phyloP scores from a whole-genome alignment of 805 yeast species.

The Kodamaea nitidulidarum region DNA sequence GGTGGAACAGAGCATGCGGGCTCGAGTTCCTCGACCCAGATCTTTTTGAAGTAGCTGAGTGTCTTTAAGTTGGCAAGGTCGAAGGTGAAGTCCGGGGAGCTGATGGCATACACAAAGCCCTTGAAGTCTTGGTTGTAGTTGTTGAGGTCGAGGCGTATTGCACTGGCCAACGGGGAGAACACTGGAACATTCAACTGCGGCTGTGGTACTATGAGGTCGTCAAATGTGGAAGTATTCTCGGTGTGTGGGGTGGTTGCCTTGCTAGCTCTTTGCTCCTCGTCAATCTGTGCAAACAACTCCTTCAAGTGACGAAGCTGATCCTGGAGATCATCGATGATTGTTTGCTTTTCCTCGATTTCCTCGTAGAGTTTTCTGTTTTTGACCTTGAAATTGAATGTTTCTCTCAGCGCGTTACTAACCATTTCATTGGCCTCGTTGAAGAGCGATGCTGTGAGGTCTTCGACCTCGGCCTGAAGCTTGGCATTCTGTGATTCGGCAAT shows the following conservation, averaged over 20 bases:
- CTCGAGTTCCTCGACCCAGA: conserved; percentile 76
- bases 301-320: conserved; percentile 68
- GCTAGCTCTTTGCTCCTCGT: conserved; percentile 30
- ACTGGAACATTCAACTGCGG: conserved; percentile 20
- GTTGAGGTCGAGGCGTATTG: conserved; percentile 43
- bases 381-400: conserved; percentile 54
- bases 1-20: conserved; percentile 32
- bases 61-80: conserved; percentile 44
- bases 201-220: not conserved
- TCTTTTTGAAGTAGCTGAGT: conserved; percentile 56
- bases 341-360: conserved; percentile 63
- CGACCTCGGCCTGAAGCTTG: conserved; percentile 67
- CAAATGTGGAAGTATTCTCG: conserved; percentile 1
- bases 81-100: conserved; percentile 31
- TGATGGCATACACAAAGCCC: conserved; percentile 32
- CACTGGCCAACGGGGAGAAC: conserved; percentile 32
- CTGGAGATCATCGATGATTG: conserved; percentile 58
- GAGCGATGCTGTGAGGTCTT: conserved; percentile 70
- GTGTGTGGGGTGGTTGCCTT: conserved; percentile 3
- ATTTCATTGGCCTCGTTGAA: conserved; percentile 82
- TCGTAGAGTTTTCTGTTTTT: conserved; percentile 53
- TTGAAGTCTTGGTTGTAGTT: conserved; percentile 43
- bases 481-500: conserved; percentile 58
- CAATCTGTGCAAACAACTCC: conserved; percentile 51
- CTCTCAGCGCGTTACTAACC: conserved; percentile 76